These are phyloP conservation scores for Pholiota microspora DNA, from an alignment of 768 basidiomycete species.

Conservation along the genomic window DNA sequence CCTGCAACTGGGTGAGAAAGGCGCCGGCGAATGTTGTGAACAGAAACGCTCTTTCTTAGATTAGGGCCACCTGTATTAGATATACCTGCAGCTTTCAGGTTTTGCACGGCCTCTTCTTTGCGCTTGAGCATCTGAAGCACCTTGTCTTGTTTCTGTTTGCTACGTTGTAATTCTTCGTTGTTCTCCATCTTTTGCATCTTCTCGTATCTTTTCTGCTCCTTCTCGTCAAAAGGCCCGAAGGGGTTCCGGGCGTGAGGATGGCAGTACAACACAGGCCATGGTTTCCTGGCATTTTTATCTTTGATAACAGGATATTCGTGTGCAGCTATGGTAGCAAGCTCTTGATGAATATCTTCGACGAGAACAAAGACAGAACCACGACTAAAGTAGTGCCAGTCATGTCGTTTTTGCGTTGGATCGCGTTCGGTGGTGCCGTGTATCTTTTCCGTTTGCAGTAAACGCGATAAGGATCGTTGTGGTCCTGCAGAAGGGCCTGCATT, in stretches of 20 bases:
- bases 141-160: constrained; percentile 28
- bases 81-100: background rate
- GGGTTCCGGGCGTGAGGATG: constrained; percentile 73
- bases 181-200: constrained; percentile 47
- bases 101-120: constrained; percentile 31
- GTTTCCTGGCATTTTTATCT: constrained; percentile 45
- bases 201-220: constrained; percentile 67
- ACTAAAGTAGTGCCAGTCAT: constrained; percentile 86
- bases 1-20: constrained; percentile 30
- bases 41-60: constrained; percentile 48
- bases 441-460: constrained; percentile 76
- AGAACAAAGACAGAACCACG: constrained; percentile 76
- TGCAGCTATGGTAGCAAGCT: constrained; percentile 80
- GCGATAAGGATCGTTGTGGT: constrained; percentile 51
- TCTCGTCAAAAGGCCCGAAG: constrained; percentile 73
- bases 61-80: background rate
- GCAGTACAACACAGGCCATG: constrained; percentile 85
- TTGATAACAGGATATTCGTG: constrained; percentile 72
- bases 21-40: constrained; percentile 71
- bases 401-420: constrained; percentile 84
- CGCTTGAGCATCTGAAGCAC: constrained; percentile 35
- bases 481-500: constrained; percentile 29
- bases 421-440: constrained; percentile 88
- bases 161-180: constrained; percentile 39
- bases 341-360: constrained; percentile 85